phyloP scores from a whole-genome alignment of 1,284 basidiomycete species.

The Cutaneotrichosporon sp. region DNA sequence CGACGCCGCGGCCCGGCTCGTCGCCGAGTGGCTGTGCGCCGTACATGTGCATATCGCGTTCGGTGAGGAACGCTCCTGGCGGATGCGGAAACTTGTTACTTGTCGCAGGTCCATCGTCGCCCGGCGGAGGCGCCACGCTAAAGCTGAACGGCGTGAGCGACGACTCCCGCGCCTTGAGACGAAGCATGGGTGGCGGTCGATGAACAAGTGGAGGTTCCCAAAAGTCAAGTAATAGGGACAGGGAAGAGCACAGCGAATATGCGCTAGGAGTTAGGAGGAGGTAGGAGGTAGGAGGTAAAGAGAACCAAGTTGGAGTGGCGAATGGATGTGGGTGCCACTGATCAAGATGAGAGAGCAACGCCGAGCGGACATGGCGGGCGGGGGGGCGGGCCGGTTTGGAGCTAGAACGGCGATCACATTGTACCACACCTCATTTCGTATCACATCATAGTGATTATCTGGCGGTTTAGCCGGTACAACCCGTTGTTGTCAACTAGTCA shows the following conservation, averaged over 20 bases:
- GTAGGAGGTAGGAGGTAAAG: neutral
- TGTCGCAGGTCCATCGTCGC: constrained; percentile 16
- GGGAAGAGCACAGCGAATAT: neutral
- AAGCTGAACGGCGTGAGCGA: constrained; percentile 43
- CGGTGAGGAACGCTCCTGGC: constrained; percentile 76
- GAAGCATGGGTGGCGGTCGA: constrained; percentile 18
- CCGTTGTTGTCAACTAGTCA: neutral
- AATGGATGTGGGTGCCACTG: neutral
- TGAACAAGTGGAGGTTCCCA: constrained; percentile 1
- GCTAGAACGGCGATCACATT: neutral
- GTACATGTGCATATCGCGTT: constrained; percentile 81
- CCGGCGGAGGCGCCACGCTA: constrained; percentile 20
- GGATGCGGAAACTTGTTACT: constrained; percentile 52
- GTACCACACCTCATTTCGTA: constrained; percentile 10
- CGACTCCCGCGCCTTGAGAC: constrained; percentile 34
- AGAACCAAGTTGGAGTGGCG: neutral
- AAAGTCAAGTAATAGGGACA: constrained; percentile 24
- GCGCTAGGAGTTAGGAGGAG: neutral
- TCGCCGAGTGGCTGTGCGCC: constrained; percentile 66
- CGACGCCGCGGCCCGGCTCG: constrained; percentile 65
- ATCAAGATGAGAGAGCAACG: neutral
- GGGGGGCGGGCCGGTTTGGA: neutral
- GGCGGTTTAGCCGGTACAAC: neutral
- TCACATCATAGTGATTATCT: neutral
- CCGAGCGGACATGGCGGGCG: constrained; percentile 1